Conservation (phyloP, 2,329 filamentous ascomycete species). For the Leptographium lundbergii region DNA sequence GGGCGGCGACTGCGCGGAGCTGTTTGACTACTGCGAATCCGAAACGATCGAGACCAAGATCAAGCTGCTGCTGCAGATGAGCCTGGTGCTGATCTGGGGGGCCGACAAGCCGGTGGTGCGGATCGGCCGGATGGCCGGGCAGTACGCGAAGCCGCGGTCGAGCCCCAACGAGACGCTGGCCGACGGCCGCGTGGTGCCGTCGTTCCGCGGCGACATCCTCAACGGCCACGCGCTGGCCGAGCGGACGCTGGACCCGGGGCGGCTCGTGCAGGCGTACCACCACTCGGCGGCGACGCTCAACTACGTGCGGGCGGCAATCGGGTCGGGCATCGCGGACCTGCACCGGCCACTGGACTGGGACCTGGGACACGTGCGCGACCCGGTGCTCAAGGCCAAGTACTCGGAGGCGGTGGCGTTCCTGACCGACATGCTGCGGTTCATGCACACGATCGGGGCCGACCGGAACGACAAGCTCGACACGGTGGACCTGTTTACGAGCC, state of each 20-base stretch:
- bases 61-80: constrained; percentile 95
- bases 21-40: constrained; percentile 92
- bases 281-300: constrained; percentile 91
- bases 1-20: constrained; percentile 91
- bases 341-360: constrained; percentile 93
- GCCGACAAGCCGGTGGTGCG: constrained; percentile 70
- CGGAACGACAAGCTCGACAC: constrained; percentile 75
- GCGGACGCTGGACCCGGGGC: constrained; percentile 65
- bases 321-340: constrained; percentile 83
- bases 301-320: constrained; percentile 72
- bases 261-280: constrained; percentile 86
- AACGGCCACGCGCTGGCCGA: constrained; percentile 76
- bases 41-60: constrained; percentile 89
- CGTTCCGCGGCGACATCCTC: constrained; percentile 89
- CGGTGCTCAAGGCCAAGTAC: constrained; percentile 75
- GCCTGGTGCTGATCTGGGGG: constrained; percentile 86
- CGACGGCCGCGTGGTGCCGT: constrained; percentile 69
- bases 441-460: constrained; percentile 84
- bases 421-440: constrained; percentile 84
- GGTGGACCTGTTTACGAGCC: constrained; percentile 88
- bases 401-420: constrained; percentile 72
- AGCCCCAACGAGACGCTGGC: constrained; percentile 67
- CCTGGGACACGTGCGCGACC: constrained; percentile 79
- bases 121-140: constrained; percentile 91
- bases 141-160: constrained; percentile 92